Percentiles rank a stretch among this genome's conserved stretches.
phyloP scores from a whole-genome alignment of 345 rosid genomes.

The Reutealis trisperma region DNA sequence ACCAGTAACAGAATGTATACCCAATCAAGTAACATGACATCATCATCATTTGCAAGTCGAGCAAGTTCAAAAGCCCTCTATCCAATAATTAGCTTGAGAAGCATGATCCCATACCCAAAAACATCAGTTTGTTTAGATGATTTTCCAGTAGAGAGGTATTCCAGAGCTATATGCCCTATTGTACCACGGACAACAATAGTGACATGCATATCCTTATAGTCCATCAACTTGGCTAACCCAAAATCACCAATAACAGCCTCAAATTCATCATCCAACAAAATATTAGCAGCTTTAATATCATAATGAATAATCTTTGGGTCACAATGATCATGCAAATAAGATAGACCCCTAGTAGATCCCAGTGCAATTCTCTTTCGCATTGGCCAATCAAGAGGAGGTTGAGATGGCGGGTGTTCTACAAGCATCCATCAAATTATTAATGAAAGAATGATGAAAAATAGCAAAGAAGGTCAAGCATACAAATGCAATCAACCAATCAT shows the following conservation, averaged over 20 bases:
- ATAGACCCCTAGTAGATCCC: slow-evolving; percentile 95
- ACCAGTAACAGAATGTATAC: slow-evolving; percentile 36
- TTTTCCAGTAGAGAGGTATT: slow-evolving; percentile 92
- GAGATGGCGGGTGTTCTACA: slow-evolving; percentile 78
- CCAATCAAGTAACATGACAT: slow-evolving; percentile 98
- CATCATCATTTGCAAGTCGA: slow-evolving; percentile 92
- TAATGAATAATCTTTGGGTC: slow-evolving; percentile 98
- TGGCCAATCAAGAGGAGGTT: slow-evolving; percentile 91
- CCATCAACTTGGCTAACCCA: slow-evolving; percentile 96
- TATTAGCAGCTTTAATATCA: slow-evolving; percentile 97
- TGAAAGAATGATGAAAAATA: not conserved
- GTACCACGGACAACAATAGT: slow-evolving; percentile 98
- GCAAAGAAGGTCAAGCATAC: not conserved
- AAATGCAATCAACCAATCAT: not conserved
- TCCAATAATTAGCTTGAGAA: slow-evolving; percentile 88
- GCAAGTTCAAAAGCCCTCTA: slow-evolving; percentile 98
- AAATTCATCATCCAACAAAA: slow-evolving; percentile 89
- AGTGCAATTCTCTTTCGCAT: slow-evolving; percentile 79
- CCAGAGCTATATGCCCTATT: slow-evolving; percentile 96
- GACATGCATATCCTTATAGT: slow-evolving; percentile 96
- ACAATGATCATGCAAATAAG: slow-evolving; percentile 96
- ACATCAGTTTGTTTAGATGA: slow-evolving; percentile 98
- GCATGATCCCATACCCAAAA: slow-evolving; percentile 97
- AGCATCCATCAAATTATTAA: slow-evolving; percentile 12
- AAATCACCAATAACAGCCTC: slow-evolving; percentile 99